Evolutionary conservation across 106 monocot species (phyloP).

Genomic region (Allium sativum): DNA sequence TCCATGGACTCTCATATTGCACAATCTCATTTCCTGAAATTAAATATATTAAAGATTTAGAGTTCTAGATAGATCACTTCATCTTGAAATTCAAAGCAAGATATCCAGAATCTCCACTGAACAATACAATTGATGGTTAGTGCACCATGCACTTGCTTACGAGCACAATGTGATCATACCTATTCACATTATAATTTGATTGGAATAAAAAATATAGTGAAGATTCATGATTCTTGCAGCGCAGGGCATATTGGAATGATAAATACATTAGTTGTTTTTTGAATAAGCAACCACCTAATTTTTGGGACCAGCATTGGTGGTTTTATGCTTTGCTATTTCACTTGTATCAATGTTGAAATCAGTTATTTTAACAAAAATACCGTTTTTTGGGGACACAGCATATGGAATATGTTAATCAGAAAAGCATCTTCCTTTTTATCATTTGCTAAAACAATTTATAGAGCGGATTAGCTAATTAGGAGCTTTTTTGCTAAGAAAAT

Average conservation of each 20-base stretch:
- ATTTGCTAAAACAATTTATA: no score
- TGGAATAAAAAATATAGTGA: neutral
- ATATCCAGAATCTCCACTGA: neutral
- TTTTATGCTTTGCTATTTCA: slow-evolving; percentile 3
- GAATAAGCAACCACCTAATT: neutral
- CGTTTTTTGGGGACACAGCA: no score
- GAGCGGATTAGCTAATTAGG: no score
- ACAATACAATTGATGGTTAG: no score
- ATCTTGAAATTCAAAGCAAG: neutral
- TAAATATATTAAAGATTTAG: slow-evolving; percentile 1
- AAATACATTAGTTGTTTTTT: neutral
- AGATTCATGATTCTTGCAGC: neutral
- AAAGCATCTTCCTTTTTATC: no score
- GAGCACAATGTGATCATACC: neutral
- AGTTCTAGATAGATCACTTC: neutral
- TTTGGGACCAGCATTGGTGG: slow-evolving; percentile 9
- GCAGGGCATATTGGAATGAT: neutral
- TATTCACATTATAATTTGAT: slow-evolving; percentile 2
- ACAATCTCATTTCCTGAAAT: slow-evolving; percentile 28
- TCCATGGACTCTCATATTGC: slow-evolving; percentile 23
- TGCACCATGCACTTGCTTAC: neutral
- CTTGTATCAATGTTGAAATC: neutral
- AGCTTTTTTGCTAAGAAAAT: no score
- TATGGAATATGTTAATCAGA: no score
- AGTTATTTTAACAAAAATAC: no score